Percentiles rank a stretch among this genome's conserved stretches.
phyloP scores from a whole-genome alignment of 176 grass and related monocot species.

The Musa beccarii region DNA sequence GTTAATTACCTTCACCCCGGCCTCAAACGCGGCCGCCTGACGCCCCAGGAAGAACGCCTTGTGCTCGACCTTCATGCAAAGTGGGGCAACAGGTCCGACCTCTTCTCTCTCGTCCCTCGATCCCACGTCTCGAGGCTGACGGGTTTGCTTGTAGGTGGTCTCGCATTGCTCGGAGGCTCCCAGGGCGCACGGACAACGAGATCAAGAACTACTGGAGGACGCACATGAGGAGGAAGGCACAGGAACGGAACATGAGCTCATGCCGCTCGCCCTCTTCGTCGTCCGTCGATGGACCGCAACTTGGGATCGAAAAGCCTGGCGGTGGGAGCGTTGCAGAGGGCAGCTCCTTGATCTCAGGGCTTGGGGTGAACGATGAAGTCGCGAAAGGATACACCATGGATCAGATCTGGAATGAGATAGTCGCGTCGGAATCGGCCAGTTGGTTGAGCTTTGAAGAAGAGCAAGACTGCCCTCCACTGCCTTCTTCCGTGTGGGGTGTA shows the following conservation, averaged over 20 bases:
- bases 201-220: constrained; percentile 99
- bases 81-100: constrained; percentile 50
- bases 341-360: constrained; percentile 2
- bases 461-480: constrained; percentile 10
- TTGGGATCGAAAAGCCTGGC: not conserved
- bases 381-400: constrained; percentile 21
- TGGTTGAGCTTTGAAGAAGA: constrained; percentile 33
- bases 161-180: constrained; percentile 65
- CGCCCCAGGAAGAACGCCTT: constrained; percentile 65
- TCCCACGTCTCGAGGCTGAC: not conserved
- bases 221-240: constrained; percentile 64
- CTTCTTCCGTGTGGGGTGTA: constrained; percentile 54
- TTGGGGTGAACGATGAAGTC: constrained; percentile 8
- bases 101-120: not conserved
- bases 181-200: constrained; percentile 93
- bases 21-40: constrained; percentile 72
- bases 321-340: not conserved
- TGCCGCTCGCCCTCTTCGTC: constrained; percentile 14
- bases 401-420: constrained; percentile 76
- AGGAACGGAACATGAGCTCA: constrained; percentile 27
- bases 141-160: constrained; percentile 46
- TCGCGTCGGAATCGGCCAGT: constrained; percentile 18
- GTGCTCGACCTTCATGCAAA: constrained; percentile 62
- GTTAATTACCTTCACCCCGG: constrained; percentile 78
- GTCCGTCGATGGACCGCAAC: constrained; percentile 1